These are phyloP conservation scores for Exophiala dermatitidis DNA, from an alignment of 2,329 filamentous ascomycete genomes.

Conservation along the genomic window DNA sequence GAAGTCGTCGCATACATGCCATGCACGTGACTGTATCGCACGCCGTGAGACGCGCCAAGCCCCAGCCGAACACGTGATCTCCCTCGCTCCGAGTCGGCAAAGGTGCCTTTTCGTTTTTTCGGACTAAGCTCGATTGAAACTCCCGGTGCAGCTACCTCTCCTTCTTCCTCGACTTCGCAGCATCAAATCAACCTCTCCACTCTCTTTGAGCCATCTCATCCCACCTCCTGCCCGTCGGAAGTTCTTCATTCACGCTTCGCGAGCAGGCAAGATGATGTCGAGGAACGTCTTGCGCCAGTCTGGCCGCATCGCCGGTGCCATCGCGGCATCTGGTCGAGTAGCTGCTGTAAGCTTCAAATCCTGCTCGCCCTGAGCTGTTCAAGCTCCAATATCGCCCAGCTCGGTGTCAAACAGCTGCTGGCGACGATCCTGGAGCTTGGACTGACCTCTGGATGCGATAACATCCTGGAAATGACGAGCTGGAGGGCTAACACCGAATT, in stretches of 20 bases:
- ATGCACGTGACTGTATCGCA: neutral
- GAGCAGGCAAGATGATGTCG: conserved; percentile 69
- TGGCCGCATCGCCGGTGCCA: conserved; percentile 86
- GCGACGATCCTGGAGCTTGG: conserved; percentile 5
- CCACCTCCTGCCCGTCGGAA: conserved; percentile 19
- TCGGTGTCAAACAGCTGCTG: neutral
- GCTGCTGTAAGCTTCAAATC: conserved; percentile 72
- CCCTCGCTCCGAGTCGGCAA: neutral
- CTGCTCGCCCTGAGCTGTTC: conserved; percentile 34
- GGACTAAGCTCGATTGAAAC: conserved; percentile 16
- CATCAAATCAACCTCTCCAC: conserved; percentile 32
- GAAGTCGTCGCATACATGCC: neutral
- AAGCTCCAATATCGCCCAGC: neutral
- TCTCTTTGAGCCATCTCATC: conserved; percentile 35
- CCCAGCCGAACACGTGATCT: conserved; percentile 1
- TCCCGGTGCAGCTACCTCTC: conserved; percentile 11
- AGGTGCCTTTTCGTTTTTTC: conserved; percentile 2
- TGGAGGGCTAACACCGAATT: conserved; percentile 32
- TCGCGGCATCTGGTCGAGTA: conserved; percentile 86
- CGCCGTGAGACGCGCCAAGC: neutral
- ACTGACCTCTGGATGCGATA: neutral
- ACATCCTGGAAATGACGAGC: neutral
- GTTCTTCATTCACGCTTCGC: conserved; percentile 23
- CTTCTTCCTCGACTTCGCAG: conserved; percentile 13
- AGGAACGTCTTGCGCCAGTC: conserved; percentile 97